phyloP scores from a whole-genome alignment of 2,329 filamentous ascomycete genomes.

The Fusarium decemcellulare region DNA sequence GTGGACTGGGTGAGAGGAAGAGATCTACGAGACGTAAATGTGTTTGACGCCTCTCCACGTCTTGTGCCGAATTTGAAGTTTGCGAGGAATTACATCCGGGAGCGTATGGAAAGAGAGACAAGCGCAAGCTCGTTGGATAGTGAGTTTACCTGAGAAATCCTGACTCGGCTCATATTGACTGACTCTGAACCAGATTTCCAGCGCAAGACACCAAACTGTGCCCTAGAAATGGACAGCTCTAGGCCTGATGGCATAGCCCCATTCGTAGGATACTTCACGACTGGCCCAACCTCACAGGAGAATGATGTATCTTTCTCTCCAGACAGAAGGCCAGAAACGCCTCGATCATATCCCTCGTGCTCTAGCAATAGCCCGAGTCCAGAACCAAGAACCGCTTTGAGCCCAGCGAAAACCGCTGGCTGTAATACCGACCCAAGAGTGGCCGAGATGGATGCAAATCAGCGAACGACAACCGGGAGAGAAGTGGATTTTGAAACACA shows the following conservation, averaged over 20 bases:
- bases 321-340: neutral
- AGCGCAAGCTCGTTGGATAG: neutral
- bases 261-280: neutral
- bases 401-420: neutral
- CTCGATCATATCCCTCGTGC: neutral
- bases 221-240: neutral
- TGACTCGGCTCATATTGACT: conserved; percentile 4
- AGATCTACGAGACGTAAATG: conserved; percentile 6
- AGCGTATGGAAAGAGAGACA: conserved; percentile 6
- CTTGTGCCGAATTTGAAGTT: conserved; percentile 13
- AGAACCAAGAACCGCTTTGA: neutral
- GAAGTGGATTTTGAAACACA: neutral
- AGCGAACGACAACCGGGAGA: neutral
- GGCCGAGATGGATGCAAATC: neutral
- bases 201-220: neutral
- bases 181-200: neutral
- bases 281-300: neutral
- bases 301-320: neutral
- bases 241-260: neutral
- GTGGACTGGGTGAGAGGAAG: conserved; percentile 1
- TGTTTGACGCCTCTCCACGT: conserved; percentile 6
- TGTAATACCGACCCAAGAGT: neutral
- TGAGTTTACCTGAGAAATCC: conserved; percentile 3
- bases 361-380: neutral
- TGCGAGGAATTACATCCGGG: conserved; percentile 7